These are phyloP conservation scores for Pythium monospermum DNA, from an alignment of 352 stramenopile species.

Conservation along the genomic window DNA sequence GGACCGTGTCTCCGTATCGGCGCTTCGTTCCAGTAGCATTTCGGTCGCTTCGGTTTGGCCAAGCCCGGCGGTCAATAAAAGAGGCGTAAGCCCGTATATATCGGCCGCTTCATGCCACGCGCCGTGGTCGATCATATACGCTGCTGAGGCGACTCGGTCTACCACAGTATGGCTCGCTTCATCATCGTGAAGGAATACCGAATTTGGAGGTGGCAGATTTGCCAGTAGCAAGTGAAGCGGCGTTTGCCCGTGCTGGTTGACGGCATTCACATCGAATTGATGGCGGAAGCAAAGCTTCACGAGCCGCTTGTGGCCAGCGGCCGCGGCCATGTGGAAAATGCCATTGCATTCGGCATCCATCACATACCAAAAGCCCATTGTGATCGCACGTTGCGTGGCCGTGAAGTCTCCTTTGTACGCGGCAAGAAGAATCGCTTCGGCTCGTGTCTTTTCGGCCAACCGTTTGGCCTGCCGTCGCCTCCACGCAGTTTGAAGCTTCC, in stretches of 20 bases:
- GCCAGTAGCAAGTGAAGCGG: constrained; percentile 71
- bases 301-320: constrained; percentile 64
- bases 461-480: constrained; percentile 34
- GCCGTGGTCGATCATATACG: constrained; percentile 86
- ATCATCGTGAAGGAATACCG: constrained; percentile 8
- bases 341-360: constrained; percentile 53
- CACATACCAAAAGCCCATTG: constrained; percentile 42
- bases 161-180: constrained; percentile 12
- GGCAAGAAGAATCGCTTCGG: constrained; percentile 56
- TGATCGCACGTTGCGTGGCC: constrained; percentile 52
- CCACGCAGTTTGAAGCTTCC: constrained; percentile 55
- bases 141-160: constrained; percentile 45
- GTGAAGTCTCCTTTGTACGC: constrained; percentile 76
- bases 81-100: constrained; percentile 51
- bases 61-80: constrained; percentile 52
- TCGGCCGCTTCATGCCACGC: constrained; percentile 75
- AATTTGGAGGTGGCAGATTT: constrained; percentile 28
- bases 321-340: constrained; percentile 66
- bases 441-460: constrained; percentile 30
- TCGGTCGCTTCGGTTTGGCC: constrained; percentile 59
- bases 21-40: constrained; percentile 63
- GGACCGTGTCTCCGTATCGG: constrained; percentile 45
- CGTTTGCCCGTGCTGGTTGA: constrained; percentile 52
- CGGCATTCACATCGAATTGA: constrained; percentile 64
- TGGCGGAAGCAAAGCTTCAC: constrained; percentile 80